Base-by-base conservation (phyloP, 257 asterid genomes). In the Avicennia marina region DNA sequence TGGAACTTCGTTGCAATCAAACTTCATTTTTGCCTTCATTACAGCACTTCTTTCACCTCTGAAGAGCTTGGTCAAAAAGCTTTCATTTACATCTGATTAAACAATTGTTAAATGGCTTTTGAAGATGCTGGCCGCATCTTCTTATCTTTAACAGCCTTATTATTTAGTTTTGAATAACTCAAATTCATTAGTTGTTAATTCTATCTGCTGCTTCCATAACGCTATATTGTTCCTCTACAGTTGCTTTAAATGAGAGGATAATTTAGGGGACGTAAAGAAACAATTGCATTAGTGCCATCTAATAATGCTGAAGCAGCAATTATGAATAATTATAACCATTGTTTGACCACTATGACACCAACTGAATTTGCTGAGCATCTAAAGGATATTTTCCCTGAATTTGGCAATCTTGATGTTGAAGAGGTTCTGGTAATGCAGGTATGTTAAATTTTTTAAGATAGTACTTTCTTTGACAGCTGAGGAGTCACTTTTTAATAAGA, bases 381-480 rank as follows among this genome's bases (percentile, higher is more conserved):
- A 38, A 80, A 75, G 70, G 88, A 82, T 29, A 66, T 81, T 47
- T 82, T 76, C 70, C 96, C 95, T 4, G 98, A 88, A 72, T 82
- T 81, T 38, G 83, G 80, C 16, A 96, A 85, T 76, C 83, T 85
- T 11, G 75, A 82, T 60, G 78, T 48, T 51, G 94, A 91, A 68
- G 98, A 85, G 59, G 77, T 91, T 76, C 82, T 85, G 58, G 61
- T 78, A 58, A 77, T 81, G 71, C 84, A 81, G 89, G 82, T 81
- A 62, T 2, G 10, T 31, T 36, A 22, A 32, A n/a, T 41, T 47
- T 16, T 19, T 11, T 10, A 16, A 33, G 48, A 36, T 36, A 19
- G 26, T 31, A 52, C 31, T 52, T 45, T 64, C 54, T 39, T 36
- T 7, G 5, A 22, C 34, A 20, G 15, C 46, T 25, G 25, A 43